phyloP scores from a whole-genome alignment of 495 filamentous ascomycete genomes.

The Neurospora hispaniola region DNA sequence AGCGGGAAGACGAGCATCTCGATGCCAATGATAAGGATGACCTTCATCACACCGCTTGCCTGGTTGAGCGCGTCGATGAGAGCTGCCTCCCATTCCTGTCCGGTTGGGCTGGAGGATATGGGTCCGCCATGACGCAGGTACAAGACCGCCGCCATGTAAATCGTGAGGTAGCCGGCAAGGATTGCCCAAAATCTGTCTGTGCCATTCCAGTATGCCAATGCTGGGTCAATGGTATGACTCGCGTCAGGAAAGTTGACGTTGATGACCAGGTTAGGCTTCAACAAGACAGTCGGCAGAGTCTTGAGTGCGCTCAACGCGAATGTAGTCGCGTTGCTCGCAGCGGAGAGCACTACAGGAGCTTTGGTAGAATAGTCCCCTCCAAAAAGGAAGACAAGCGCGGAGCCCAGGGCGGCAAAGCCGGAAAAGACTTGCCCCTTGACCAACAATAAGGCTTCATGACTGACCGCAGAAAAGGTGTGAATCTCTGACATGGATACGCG shows the following conservation, averaged over 20 bases:
- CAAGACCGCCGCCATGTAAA: conserved; percentile 59
- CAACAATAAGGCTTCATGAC: conserved; percentile 32
- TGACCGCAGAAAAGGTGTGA: conserved; percentile 38
- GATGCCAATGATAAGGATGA: conserved; percentile 96
- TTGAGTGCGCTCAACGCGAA: conserved; percentile 9
- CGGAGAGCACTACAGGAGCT: conserved; percentile 4
- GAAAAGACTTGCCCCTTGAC: conserved; percentile 26
- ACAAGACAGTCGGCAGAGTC: conserved; percentile 7
- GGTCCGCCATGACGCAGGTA: conserved; percentile 65
- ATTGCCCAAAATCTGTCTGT: conserved; percentile 73
- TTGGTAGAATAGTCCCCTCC: conserved; percentile 23
- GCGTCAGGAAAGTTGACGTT: conserved; percentile 34
- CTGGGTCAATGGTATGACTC: conserved; percentile 38
- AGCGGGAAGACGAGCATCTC: conserved; percentile 98
- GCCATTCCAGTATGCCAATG: conserved; percentile 64
- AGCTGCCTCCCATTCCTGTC: conserved; percentile 62
- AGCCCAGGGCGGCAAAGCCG: conserved; percentile 14
- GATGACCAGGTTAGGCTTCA: conserved; percentile 37
- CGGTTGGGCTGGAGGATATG: conserved; percentile 51
- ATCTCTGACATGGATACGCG: conserved; percentile 31
- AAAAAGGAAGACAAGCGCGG: conserved; percentile 19
- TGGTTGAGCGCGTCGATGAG: conserved; percentile 80
- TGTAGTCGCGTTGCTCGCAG: conserved; percentile 1
- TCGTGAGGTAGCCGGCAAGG: conserved; percentile 64
- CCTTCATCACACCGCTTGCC: conserved; percentile 93